Conservation (phyloP, 345 rosid genomes). For the Raphanus sativus region DNA sequence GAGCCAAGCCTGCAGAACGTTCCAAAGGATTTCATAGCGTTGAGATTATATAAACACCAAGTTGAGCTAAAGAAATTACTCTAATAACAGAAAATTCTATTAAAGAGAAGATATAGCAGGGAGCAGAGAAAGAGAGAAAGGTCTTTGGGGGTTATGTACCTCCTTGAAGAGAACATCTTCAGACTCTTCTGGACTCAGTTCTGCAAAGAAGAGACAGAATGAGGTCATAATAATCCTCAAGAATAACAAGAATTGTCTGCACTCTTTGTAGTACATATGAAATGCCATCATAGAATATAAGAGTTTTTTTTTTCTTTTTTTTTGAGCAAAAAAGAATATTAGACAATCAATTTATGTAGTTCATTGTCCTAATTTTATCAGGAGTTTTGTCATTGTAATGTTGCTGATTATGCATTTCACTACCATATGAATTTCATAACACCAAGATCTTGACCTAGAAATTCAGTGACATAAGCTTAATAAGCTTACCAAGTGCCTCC, state of each 20-base stretch:
- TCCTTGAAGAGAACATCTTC: slow-evolving; percentile 99
- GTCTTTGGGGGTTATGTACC: slow-evolving; percentile 42
- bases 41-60: slow-evolving; percentile 7
- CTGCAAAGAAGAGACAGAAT: slow-evolving; percentile 42
- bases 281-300: background rate
- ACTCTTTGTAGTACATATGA: slow-evolving; percentile 12
- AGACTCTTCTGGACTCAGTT: slow-evolving; percentile 90
- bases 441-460: slow-evolving; percentile 1
- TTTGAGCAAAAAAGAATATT: too few relatives aligned
- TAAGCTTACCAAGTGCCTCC: slow-evolving; percentile 87
- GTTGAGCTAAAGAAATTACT: background rate
- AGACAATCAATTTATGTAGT: background rate
- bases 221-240: slow-evolving; percentile 2
- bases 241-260: background rate
- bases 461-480: slow-evolving; percentile 3
- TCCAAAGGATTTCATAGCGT: slow-evolving; percentile 14
- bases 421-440: slow-evolving; percentile 1
- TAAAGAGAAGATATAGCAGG: background rate
- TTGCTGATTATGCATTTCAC: background rate
- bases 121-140: slow-evolving; percentile 21
- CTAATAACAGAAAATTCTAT: background rate
- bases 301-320: too few relatives aligned
- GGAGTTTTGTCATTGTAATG: background rate
- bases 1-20: slow-evolving; percentile 81
- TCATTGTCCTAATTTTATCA: background rate